Evolutionary conservation across 768 basidiomycete species (phyloP), one percentile per base, ranked within the genome.

Genomic region (Phlebiopsis flavidoalba): DNA sequence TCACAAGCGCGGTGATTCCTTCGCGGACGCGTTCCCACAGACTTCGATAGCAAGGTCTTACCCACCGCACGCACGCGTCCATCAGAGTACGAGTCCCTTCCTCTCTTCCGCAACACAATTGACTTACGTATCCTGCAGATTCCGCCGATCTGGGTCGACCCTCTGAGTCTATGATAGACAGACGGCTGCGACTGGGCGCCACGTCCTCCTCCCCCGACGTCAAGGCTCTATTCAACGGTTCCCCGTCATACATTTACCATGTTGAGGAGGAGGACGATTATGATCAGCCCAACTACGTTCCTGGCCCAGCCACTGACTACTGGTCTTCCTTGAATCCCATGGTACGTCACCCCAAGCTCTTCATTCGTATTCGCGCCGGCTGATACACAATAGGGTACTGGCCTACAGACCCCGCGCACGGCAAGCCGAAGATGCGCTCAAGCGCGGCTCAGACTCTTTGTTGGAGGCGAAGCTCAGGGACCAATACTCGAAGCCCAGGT

Each of bases 1-100:
- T 1, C 92, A 91, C 72, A 93, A 88, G 74, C 82, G 93, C 50
- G 89, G 89, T 7, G 95, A 98, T 69, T 93, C 94, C 0, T 95
- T 96, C 69, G 89, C 94, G 36, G 94, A 96, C 70, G 92, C 95
- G 1, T 95, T 96, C 80, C 91, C 94, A 24, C 94, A n/a, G n/a
- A 96, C 73, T 96, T 97, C 72, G 93, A 97, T 71, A 93, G 92
- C 76, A 97, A 95, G 73, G 85, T 97, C 1, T 79, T 97, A 52
- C 88, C 94, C 15, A 88, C 89, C 21, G 84, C 88, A 8, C 81
- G 85, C 66, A 83, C 86, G 53, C 83, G 84, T 60, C n/a, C 89
- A 89, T 69, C 71, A 76, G 57, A 81, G 80, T 80, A 65, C 62
- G 76, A 71, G 58, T 15, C 14, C 54, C 19, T 36, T n/a, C 8